phyloP scores from a whole-genome alignment of 139 green algal species.

The Yamagishiella unicocca region DNA sequence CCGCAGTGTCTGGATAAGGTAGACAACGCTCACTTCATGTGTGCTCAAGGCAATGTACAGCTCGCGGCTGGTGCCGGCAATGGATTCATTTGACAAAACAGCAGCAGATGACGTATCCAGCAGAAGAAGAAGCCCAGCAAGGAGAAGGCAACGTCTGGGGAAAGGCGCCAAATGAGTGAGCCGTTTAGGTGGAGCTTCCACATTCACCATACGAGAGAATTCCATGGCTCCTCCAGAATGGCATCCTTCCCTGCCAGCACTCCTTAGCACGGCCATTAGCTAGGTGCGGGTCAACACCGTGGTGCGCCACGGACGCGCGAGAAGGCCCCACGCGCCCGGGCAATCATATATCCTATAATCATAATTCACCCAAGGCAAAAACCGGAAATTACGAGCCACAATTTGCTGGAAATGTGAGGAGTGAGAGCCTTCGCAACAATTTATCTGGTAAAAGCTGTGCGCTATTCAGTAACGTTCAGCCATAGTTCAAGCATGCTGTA shows the following conservation, averaged over 20 bases:
- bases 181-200: not conserved
- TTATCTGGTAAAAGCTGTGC: no score
- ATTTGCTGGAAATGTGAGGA: no score
- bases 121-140: not conserved
- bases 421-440: no score
- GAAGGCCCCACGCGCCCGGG: not conserved
- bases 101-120: not conserved
- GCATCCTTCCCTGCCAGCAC: not conserved
- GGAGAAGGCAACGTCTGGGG: not conserved
- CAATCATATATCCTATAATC: no score
- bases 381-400: no score
- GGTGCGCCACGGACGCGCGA: not conserved
- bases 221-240: not conserved
- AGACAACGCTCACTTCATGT: not conserved
- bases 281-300: not conserved
- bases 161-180: not conserved
- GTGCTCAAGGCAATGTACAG: not conserved
- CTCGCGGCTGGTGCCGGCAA: not conserved
- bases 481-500: no score
- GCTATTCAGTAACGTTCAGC: no score
- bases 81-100: not conserved
- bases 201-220: not conserved
- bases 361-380: no score
- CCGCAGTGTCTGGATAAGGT: not conserved
- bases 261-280: not conserved